phyloP scores from a whole-genome alignment of 768 basidiomycete genomes.

The Rhodotorula sphaerocarpa region DNA sequence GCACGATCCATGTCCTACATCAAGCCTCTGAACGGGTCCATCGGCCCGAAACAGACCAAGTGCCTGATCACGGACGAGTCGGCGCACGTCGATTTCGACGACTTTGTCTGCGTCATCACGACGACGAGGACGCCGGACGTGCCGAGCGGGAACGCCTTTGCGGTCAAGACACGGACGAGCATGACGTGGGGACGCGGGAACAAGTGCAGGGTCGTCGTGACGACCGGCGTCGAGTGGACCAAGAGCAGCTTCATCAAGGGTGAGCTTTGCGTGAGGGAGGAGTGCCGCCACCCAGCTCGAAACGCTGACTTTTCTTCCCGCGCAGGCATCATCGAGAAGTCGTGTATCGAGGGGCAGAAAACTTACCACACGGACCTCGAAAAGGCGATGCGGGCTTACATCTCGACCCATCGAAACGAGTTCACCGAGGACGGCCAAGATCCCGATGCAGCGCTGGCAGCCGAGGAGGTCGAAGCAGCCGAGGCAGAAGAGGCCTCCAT shows the following conservation, averaged over 20 bases:
- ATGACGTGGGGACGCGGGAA: constrained; percentile 83
- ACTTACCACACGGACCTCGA: constrained; percentile 75
- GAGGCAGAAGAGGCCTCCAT: not conserved
- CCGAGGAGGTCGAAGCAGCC: not conserved
- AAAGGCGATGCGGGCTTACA: constrained; percentile 75
- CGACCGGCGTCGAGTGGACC: constrained; percentile 89
- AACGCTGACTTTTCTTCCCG: not conserved
- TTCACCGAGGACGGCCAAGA: constrained; percentile 67
- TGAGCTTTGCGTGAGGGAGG: too few species aligned
- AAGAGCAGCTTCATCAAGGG: constrained; percentile 95
- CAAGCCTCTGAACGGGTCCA: constrained; percentile 74
- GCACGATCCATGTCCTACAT: constrained; percentile 91
- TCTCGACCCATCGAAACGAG: constrained; percentile 77
- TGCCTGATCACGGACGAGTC: constrained; percentile 89
- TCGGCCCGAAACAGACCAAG: constrained; percentile 91
- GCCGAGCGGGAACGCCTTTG: constrained; percentile 83
- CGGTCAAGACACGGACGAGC: constrained; percentile 89
- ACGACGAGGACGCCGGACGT: constrained; percentile 91
- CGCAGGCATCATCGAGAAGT: constrained; percentile 83
- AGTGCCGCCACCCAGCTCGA: too few species aligned
- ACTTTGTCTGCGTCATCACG: constrained; percentile 71
- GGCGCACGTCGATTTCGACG: constrained; percentile 68
- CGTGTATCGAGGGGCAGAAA: constrained; percentile 84
- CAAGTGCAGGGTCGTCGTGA: constrained; percentile 70
- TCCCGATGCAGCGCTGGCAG: constrained; percentile 10